Evolutionary conservation across 164 flowering plant genomes (phyloP), one percentile per base, ranked within the genome.

Genomic region (Stephania cephalantha): DNA sequence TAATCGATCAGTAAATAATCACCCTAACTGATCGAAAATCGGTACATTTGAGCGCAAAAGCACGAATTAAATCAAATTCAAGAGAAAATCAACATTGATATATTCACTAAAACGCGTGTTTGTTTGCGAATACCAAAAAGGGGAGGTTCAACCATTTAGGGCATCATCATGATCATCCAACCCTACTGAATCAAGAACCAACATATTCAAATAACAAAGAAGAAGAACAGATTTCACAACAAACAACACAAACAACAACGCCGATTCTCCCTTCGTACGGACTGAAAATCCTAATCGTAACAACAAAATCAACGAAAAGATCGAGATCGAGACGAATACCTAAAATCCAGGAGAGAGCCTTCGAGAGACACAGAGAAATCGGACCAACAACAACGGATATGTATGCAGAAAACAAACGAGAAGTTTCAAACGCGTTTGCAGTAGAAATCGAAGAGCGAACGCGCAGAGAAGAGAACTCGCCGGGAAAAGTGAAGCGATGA

Each of bases 381-480:
- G 15, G 20, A 22, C 9, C 6, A 30, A 68, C 17, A 30, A 22
- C 17, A 22, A 7, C 46, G 71, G 35, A 30, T 46, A 69, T 31
- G 71, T 67, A 48, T 42, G 45, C 0, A 69, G 46, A 69, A 25
- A 22, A 35, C 4, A 25, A 22, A 35, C 4, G 35, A 65, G 68
- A 22, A 65, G 68, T 10, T 10, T 50, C 68, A 65, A 65, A 65
- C 13, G 29, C 30, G 68, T 30, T 65, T 65, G 25, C 70, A 0
- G 46, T 45, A 7, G 72, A 9, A 70, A 46, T 44, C 53, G 72
- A 70, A 71, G 73, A 20, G n/a, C 73, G 46, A 42, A 71, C 73
- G 12, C 73, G 73, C 63, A 71, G 46, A 25, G 9, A 6, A 65
- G 15, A 50, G 71, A 69, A 10, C 10, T 35, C 71, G 71, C 35